A percentile compares a stretch with the other conserved stretches of the same genome.
These are phyloP conservation scores for Lumnitzera littorea DNA, from an alignment of 345 rosid genomes.

Conservation along the genomic window DNA sequence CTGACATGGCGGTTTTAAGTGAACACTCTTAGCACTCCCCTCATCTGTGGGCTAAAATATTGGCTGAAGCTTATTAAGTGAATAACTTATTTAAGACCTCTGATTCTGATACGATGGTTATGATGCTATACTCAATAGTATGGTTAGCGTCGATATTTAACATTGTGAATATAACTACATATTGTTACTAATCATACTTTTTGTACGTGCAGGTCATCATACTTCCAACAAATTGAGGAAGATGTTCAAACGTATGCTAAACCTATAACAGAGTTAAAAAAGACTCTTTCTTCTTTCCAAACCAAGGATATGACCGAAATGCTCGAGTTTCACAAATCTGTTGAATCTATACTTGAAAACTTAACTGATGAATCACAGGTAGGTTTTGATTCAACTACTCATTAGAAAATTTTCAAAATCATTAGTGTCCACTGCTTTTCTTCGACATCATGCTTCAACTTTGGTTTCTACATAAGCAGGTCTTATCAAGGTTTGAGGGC, in stretches of 20 bases:
- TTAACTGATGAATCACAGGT: constrained; percentile 93
- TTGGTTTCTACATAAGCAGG: constrained; percentile 28
- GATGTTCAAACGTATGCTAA: constrained; percentile 59
- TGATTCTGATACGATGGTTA: no score
- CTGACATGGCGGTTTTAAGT: no score
- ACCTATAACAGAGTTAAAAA: constrained; percentile 46
- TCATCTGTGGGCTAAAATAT: no score
- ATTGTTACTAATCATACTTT: neutral
- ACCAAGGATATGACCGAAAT: constrained; percentile 78
- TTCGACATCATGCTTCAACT: neutral
- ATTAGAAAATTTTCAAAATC: neutral
- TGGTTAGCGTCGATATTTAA: no score
- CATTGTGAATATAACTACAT: no score
- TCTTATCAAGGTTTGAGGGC: constrained; percentile 80
- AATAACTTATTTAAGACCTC: no score
- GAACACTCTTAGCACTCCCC: no score
- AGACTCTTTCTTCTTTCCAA: constrained; percentile 46
- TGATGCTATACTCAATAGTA: no score
- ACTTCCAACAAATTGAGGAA: constrained; percentile 83
- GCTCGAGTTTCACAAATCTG: constrained; percentile 54
- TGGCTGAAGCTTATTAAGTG: no score
- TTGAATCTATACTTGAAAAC: constrained; percentile 77
- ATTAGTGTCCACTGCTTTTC: neutral
- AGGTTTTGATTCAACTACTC: neutral
- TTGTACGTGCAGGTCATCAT: constrained; percentile 54